Conservation (phyloP, 164 flowering plant genomes). For the Umbellularia californica region DNA sequence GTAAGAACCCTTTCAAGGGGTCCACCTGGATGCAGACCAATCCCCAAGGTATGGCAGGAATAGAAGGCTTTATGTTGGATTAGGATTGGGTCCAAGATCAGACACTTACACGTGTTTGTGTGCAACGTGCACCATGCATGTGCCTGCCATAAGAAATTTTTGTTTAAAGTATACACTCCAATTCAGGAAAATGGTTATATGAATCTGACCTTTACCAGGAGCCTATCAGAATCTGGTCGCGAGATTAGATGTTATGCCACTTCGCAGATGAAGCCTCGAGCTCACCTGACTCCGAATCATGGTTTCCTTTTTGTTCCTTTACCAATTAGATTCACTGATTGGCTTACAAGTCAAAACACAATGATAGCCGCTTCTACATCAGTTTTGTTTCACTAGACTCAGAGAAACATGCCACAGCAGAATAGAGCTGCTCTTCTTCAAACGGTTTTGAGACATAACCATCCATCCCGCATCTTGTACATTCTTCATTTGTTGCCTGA, state of each 20-base stretch:
- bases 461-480: conserved; percentile 81
- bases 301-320: not conserved
- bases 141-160: not conserved
- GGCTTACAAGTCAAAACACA: not conserved
- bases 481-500: conserved; percentile 69
- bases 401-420: conserved; percentile 64
- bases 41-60: not conserved
- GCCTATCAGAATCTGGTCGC: not conserved
- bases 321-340: conserved; percentile 6
- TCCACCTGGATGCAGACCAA: not conserved
- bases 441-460: conserved; percentile 89
- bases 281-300: not conserved
- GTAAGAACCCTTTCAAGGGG: too few species aligned
- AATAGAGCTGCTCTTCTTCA: conserved; percentile 73
- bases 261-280: conserved; percentile 3
- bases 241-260: not conserved
- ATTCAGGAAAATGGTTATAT: not conserved
- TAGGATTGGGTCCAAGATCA: not conserved
- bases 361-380: conserved; percentile 3
- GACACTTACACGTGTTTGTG: not conserved
- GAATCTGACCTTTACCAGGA: conserved; percentile 16
- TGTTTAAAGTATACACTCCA: not conserved
- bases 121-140: not conserved
- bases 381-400: conserved; percentile 31
- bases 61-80: too few species aligned